Conservation (phyloP, 1,284 basidiomycete genomes). For the Athelia psychrophila region DNA sequence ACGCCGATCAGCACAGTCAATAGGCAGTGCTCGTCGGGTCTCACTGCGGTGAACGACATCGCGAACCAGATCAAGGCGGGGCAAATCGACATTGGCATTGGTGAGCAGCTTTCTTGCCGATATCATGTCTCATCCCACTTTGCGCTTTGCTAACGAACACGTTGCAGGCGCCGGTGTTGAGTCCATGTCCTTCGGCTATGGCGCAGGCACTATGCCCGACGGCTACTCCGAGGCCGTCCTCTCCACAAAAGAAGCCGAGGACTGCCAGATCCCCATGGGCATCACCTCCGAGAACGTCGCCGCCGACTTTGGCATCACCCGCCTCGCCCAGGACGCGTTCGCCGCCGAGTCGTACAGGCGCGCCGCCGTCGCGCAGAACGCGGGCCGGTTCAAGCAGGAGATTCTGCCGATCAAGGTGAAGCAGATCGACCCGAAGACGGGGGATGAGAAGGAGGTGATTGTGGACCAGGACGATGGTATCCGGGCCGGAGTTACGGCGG, state of each 20-base stretch:
- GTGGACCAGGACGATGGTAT: slow-evolving; percentile 93
- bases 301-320: slow-evolving; percentile 70
- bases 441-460: slow-evolving; percentile 75
- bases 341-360: slow-evolving; percentile 86
- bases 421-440: slow-evolving; percentile 81
- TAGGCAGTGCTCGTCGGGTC: slow-evolving; percentile 92
- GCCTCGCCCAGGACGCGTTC: slow-evolving; percentile 81
- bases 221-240: slow-evolving; percentile 83
- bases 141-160: background rate
- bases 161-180: slow-evolving; percentile 86
- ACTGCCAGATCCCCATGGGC: slow-evolving; percentile 96
- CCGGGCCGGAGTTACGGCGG: slow-evolving; percentile 86
- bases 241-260: slow-evolving; percentile 76
- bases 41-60: slow-evolving; percentile 88
- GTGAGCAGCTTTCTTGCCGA: slow-evolving; percentile 37
- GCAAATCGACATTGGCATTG: slow-evolving; percentile 92
- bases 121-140: slow-evolving; percentile 6
- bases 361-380: slow-evolving; percentile 85
- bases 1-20: slow-evolving; percentile 87
- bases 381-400: slow-evolving; percentile 90
- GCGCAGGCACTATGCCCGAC: slow-evolving; percentile 66
- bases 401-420: slow-evolving; percentile 85
- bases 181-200: slow-evolving; percentile 90
- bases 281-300: slow-evolving; percentile 98
- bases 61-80: slow-evolving; percentile 85